Evolutionary conservation across 495 filamentous ascomycete species (phyloP).

Genomic region (Lophiostoma macrostomum): DNA sequence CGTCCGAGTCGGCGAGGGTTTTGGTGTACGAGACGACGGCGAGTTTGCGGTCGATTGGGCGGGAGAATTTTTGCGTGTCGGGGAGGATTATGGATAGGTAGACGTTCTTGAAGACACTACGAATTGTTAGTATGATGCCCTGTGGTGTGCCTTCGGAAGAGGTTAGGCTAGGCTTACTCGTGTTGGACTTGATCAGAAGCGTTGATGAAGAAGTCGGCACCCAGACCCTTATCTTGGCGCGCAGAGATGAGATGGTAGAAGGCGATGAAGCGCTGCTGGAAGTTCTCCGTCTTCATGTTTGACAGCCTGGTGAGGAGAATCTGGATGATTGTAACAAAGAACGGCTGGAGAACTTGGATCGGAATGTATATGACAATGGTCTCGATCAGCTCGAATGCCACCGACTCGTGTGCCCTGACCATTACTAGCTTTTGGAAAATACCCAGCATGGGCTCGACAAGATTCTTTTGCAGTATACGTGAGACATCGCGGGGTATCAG

Average conservation of each 20-base stretch:
- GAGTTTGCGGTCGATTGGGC: conserved; percentile 85
- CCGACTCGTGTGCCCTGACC: conserved; percentile 69
- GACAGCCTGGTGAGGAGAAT: conserved; percentile 83
- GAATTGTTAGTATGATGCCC: conserved; percentile 2
- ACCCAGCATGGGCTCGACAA: conserved; percentile 75
- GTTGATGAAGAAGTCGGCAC: conserved; percentile 82
- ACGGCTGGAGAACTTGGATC: conserved; percentile 68
- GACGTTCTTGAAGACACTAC: conserved; percentile 73
- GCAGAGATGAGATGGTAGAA: conserved; percentile 91
- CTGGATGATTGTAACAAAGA: conserved; percentile 74
- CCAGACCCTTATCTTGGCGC: conserved; percentile 69
- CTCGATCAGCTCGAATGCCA: conserved; percentile 88
- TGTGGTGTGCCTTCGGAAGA: neutral
- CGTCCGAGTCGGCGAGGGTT: conserved; percentile 74
- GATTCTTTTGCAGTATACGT: conserved; percentile 69
- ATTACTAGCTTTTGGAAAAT: conserved; percentile 88
- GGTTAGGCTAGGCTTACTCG: conserved; percentile 46
- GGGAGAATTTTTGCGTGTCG: conserved; percentile 78
- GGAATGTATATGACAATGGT: conserved; percentile 67
- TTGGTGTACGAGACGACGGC: conserved; percentile 90
- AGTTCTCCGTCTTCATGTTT: conserved; percentile 69
- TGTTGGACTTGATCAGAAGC: conserved; percentile 76
- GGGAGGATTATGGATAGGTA: conserved; percentile 84
- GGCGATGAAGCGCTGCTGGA: conserved; percentile 77
- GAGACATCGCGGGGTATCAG: conserved; percentile 73